Percentiles rank a stretch among this genome's conserved stretches.
phyloP scores from a whole-genome alignment of 768 basidiomycete genomes.

The Xerocomus spinulosus region DNA sequence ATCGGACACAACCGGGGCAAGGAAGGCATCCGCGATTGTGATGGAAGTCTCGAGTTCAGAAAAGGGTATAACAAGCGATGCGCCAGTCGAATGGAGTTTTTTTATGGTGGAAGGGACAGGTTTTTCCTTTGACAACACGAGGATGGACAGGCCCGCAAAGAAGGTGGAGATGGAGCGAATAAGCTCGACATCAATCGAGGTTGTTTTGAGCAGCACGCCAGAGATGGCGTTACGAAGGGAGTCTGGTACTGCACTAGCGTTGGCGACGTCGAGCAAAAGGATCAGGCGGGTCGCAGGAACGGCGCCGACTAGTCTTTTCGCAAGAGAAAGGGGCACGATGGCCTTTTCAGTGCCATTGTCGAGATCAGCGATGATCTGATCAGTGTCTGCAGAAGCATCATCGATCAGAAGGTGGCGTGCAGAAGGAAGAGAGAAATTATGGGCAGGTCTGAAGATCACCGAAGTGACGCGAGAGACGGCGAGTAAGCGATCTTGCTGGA shows the following conservation, averaged over 20 bases:
- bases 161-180: slow-evolving; percentile 74
- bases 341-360: slow-evolving; percentile 79
- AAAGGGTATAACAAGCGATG: slow-evolving; percentile 66
- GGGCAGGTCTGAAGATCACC: slow-evolving; percentile 49
- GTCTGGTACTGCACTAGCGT: slow-evolving; percentile 71
- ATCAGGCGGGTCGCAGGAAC: slow-evolving; percentile 71
- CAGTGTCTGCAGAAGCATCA: slow-evolving; percentile 41
- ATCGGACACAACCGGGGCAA: slow-evolving; percentile 78
- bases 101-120: slow-evolving; percentile 60
- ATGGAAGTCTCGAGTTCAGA: slow-evolving; percentile 60
- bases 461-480: slow-evolving; percentile 76
- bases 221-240: slow-evolving; percentile 68
- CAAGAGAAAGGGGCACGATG: slow-evolving; percentile 64
- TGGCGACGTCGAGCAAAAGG: slow-evolving; percentile 70
- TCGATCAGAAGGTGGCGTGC: slow-evolving; percentile 56
- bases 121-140: slow-evolving; percentile 51
- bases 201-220: slow-evolving; percentile 75
- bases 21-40: slow-evolving; percentile 80
- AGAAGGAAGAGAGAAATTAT: slow-evolving; percentile 27
- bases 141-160: slow-evolving; percentile 58
- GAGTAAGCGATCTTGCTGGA: slow-evolving; percentile 44
- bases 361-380: slow-evolving; percentile 58
- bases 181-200: slow-evolving; percentile 67
- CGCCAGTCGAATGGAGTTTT: slow-evolving; percentile 53
- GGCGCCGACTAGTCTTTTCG: slow-evolving; percentile 59